These are phyloP conservation scores for Puccinia coronata DNA, from an alignment of 1,284 basidiomycete species.

Conservation along the genomic window DNA sequence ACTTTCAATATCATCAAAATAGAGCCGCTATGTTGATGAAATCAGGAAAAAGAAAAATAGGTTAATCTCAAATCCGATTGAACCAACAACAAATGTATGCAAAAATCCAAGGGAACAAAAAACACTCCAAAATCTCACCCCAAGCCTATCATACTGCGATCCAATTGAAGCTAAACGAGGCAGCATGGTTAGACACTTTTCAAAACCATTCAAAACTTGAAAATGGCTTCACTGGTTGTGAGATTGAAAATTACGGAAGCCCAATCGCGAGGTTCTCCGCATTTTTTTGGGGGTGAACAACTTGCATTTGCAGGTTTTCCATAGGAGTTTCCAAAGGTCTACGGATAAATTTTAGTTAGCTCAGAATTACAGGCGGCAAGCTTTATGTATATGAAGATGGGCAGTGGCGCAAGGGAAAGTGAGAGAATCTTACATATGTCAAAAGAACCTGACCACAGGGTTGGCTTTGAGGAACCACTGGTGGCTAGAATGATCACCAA, in stretches of 20 bases:
- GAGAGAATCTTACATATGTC: slow-evolving; percentile 22
- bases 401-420: neutral
- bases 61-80: neutral
- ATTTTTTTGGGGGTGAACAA: slow-evolving; percentile 22
- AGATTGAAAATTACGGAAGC: slow-evolving; percentile 47
- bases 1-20: slow-evolving; percentile 39
- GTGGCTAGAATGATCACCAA: slow-evolving; percentile 17
- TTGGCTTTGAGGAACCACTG: slow-evolving; percentile 31
- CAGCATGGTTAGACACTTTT: neutral
- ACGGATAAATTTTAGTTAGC: neutral
- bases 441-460: slow-evolving; percentile 30
- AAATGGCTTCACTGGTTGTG: slow-evolving; percentile 31
- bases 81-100: neutral
- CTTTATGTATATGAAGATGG: neutral
- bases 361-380: neutral
- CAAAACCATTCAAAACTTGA: neutral
- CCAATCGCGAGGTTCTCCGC: slow-evolving; percentile 37
- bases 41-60: neutral
- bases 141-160: slow-evolving; percentile 47
- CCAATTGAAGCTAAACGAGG: slow-evolving; percentile 23
- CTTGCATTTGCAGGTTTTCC: slow-evolving; percentile 27
- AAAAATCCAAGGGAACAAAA: neutral
- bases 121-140: neutral
- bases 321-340: slow-evolving; percentile 45
- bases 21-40: slow-evolving; percentile 22